Conservation (phyloP, 164 flowering plant genomes). For the Dillenia suffruticosa region DNA sequence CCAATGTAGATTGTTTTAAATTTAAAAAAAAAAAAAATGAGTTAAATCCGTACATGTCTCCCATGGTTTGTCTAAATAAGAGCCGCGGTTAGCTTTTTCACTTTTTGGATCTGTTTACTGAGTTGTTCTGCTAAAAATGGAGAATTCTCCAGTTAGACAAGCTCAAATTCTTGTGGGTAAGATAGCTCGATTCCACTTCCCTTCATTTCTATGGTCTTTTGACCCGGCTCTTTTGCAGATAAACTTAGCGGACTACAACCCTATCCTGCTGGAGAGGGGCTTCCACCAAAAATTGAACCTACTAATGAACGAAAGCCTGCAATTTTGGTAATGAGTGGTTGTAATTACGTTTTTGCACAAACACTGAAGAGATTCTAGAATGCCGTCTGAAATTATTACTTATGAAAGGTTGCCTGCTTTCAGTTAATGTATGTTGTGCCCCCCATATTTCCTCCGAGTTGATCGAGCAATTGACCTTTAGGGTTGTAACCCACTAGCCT, state of each 20-base stretch:
- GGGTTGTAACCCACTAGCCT: too few species aligned
- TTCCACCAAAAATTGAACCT: slow-evolving; percentile 67
- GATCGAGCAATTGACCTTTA: too few species aligned
- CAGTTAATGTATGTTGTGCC: too few species aligned
- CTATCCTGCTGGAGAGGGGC: slow-evolving; percentile 67
- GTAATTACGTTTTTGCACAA: too few species aligned
- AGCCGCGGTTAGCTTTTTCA: background rate
- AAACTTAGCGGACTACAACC: slow-evolving; percentile 64
- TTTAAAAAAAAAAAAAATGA: too few species aligned
- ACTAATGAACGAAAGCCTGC: slow-evolving; percentile 71
- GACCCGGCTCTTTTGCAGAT: slow-evolving; percentile 38
- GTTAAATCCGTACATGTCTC: too few species aligned
- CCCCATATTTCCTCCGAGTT: too few species aligned
- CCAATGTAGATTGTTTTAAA: too few species aligned
- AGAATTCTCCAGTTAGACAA: background rate
- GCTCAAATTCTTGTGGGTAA: background rate
- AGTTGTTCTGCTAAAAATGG: background rate
- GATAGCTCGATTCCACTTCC: background rate
- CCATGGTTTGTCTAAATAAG: too few species aligned
- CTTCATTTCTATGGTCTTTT: slow-evolving; percentile 3
- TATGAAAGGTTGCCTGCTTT: too few species aligned
- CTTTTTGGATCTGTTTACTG: background rate
- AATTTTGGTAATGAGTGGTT: slow-evolving; percentile 44
- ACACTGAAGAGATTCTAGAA: too few species aligned
- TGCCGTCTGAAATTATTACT: too few species aligned